Evolutionary conservation across 495 filamentous ascomycete species (phyloP), one percentile per base, ranked within the genome.

Genomic region (Aspergillus carlsbadensis): DNA sequence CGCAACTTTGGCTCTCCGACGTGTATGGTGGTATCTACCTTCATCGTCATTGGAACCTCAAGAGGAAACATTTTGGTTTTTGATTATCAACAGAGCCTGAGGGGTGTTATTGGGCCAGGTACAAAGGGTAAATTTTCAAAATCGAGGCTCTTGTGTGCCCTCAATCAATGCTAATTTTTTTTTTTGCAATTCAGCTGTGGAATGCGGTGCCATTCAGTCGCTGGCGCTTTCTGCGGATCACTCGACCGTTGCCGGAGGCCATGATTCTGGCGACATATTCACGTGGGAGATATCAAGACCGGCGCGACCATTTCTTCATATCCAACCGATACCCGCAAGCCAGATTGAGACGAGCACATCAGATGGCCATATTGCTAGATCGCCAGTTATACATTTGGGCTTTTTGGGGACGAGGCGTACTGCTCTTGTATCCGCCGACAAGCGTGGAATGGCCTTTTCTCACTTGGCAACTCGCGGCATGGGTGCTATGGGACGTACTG

Each of bases 341-440:
- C 84, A 87, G 55, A 62, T 87, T n/a, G 81, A 87, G 21, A 77
- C 83, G 50, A 79, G 85, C 51, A 81, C 81, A 17, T 69, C 67
- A 6, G 92, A 98, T 80, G 93, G 94, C 20, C 94, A 99, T 70
- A 70, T 93, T 36, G 77, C 86, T 7, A 87, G 86, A 54, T 81
- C 84, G 11, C 79, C 87, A 6, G 82, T 99, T 42, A 83, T 92
- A 31, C 94, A 98, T 75, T 68, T 98, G 29, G 94, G 92, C 1
- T 99, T 99, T 61, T 77, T 99, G n/a, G 94, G 95, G 20, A 96
- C 89, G 13, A 78, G 94, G 49, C 95, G 96, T 64, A 98, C 94
- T 35, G 94, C 94, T 36, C 75, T 99, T n/a, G 90, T 96, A 22
- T 99, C 94, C n/a, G 93, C 93, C 1, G 92, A 99, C 68, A 91